Conservation (phyloP, 2,329 filamentous ascomycete genomes). For the Chrysosporium keratinophilum region DNA sequence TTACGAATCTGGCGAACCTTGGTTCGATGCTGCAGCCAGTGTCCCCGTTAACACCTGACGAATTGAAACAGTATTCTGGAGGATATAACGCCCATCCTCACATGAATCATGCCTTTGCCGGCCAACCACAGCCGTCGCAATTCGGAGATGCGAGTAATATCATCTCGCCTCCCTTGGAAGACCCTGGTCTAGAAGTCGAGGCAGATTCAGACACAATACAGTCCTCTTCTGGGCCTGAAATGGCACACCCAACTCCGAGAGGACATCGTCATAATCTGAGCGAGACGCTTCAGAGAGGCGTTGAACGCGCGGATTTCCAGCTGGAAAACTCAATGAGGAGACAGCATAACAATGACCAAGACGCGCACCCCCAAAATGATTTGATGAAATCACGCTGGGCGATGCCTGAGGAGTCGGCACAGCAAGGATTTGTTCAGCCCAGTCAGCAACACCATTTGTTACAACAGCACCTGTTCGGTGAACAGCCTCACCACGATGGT, state of each 20-base stretch:
- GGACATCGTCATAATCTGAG: conserved; percentile 62
- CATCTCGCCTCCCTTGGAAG: conserved; percentile 12
- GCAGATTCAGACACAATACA: conserved; percentile 15
- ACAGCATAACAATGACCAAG: conserved; percentile 65
- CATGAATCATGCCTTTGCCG: conserved; percentile 11
- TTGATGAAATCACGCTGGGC: conserved; percentile 31
- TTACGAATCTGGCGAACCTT: conserved; percentile 35
- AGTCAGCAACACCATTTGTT: conserved; percentile 23
- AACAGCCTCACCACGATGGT: conserved; percentile 23
- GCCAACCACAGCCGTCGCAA: conserved; percentile 22
- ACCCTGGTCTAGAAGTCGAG: conserved; percentile 11
- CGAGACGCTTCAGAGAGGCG: conserved; percentile 68
- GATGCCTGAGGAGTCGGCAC: conserved; percentile 25
- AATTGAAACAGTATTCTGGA: conserved; percentile 29
- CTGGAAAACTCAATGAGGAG: conserved; percentile 68
- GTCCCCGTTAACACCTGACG: conserved; percentile 52
- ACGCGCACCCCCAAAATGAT: conserved; percentile 22
- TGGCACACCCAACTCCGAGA: conserved; percentile 51
- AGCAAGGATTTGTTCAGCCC: conserved; percentile 13
- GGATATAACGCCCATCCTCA: conserved; percentile 20
- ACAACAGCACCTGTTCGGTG: conserved; percentile 28
- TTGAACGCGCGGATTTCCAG: conserved; percentile 78
- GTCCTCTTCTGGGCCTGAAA: conserved; percentile 30
- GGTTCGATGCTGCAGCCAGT: conserved; percentile 48
- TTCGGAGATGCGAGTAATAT: conserved; percentile 9